Percentiles rank a stretch among this genome's conserved stretches.
These are phyloP conservation scores for Volvox reticuliferus DNA, from an alignment of 139 green algal genomes.

Conservation along the genomic window DNA sequence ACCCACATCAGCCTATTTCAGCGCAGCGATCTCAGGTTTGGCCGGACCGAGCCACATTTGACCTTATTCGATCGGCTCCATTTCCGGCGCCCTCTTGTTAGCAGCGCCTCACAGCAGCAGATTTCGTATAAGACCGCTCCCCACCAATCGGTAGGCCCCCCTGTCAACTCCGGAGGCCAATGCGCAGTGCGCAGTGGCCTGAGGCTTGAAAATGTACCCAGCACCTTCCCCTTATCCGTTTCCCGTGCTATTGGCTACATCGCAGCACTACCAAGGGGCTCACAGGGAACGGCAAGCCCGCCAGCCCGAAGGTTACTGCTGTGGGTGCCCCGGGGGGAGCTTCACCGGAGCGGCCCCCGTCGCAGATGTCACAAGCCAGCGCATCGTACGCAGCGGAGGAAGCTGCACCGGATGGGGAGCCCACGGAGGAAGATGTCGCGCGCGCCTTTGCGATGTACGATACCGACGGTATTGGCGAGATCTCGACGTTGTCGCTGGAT, in stretches of 20 bases:
- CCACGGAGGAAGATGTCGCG: constrained; percentile 70
- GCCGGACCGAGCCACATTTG: too few relatives aligned
- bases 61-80: too few relatives aligned
- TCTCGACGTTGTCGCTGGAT: constrained; percentile 52
- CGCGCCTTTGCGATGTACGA: constrained; percentile 71
- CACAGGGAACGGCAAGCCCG: not conserved
- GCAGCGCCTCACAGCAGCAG: too few relatives aligned
- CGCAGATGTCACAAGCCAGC: constrained; percentile 4
- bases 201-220: too few relatives aligned
- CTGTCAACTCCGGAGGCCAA: too few relatives aligned
- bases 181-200: too few relatives aligned
- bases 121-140: too few relatives aligned
- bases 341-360: constrained; percentile 13
- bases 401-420: constrained; percentile 47
- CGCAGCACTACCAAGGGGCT: constrained; percentile 42
- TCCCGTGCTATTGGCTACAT: not conserved
- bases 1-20: too few relatives aligned
- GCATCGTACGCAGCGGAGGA: not conserved
- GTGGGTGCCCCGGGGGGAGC: not conserved
- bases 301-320: constrained; percentile 30
- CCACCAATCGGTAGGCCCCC: too few relatives aligned
- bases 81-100: too few relatives aligned
- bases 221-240: too few relatives aligned
- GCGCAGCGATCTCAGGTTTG: too few relatives aligned
- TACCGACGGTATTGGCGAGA: constrained; percentile 59